These are phyloP conservation scores for Fusarium albosuccineum DNA, from an alignment of 2,329 filamentous ascomycete species.

Conservation along the genomic window DNA sequence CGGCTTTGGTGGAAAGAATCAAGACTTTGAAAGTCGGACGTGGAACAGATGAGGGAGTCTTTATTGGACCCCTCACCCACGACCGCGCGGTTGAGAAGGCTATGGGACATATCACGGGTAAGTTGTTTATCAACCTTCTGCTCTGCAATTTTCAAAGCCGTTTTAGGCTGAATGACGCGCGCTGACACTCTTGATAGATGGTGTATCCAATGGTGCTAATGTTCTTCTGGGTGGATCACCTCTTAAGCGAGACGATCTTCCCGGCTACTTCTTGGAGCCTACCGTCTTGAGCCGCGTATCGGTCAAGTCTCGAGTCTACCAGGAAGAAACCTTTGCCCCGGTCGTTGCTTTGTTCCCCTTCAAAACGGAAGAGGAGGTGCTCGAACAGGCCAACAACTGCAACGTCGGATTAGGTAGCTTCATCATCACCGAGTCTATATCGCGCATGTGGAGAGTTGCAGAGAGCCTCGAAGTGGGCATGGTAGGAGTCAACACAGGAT, in stretches of 20 bases:
- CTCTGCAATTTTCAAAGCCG: no score
- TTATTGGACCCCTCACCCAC: slow-evolving; percentile 72
- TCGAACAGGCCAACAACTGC: slow-evolving; percentile 72
- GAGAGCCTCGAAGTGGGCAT: slow-evolving; percentile 59
- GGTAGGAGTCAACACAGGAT: slow-evolving; percentile 40
- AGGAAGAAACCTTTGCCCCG: slow-evolving; percentile 78
- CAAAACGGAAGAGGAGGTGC: slow-evolving; percentile 75
- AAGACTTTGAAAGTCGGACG: slow-evolving; percentile 67
- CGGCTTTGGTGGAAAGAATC: slow-evolving; percentile 62
- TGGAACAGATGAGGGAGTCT: slow-evolving; percentile 65
- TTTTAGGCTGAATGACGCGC: no score
- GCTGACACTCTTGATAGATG: background rate
- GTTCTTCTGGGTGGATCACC: background rate
- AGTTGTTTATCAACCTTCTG: background rate
- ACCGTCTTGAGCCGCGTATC: slow-evolving; percentile 76
- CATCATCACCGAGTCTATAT: slow-evolving; percentile 66
- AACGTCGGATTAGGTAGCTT: slow-evolving; percentile 78
- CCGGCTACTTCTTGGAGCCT: slow-evolving; percentile 73
- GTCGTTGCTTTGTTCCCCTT: slow-evolving; percentile 76
- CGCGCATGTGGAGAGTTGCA: slow-evolving; percentile 53
- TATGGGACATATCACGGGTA: slow-evolving; percentile 64
- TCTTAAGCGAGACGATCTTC: background rate
- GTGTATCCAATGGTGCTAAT: background rate
- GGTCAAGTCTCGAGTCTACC: slow-evolving; percentile 72
- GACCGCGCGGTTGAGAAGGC: slow-evolving; percentile 72